Evolutionary conservation across 192 early-diverging fungal genomes (phyloP), one percentile per base, ranked within the genome.

Genomic region (Mortierella antarctica): DNA sequence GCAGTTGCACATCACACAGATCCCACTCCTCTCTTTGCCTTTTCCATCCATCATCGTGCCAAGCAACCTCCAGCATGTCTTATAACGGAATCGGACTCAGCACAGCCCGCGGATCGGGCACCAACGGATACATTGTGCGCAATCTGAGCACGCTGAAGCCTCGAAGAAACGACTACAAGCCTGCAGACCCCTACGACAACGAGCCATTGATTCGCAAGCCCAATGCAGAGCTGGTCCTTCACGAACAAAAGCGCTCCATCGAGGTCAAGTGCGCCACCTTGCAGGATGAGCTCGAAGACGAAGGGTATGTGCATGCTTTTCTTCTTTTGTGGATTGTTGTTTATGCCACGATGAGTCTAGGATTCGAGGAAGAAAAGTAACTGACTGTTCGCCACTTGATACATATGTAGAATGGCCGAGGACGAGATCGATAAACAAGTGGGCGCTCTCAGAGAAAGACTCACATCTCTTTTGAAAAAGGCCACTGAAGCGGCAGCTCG

Each of bases 91-190:
- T 95, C 54, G 94, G 94, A 20, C 87, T 95, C 13, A 81, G 87
- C 20, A 94, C 94, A 6, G 87, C 93, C 20, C 91, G 94, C 57
- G 94, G 94, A 15, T 93, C 87, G 56, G 98, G 98, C 46, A 99
- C 98, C 9, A 99, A 98, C 75, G 98, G 98, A 60, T 96, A 96
- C 82, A 94, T 99, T 8, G 94, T 96, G 51, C 92, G 94, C 42
- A 99, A 96, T 85, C 83, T 93, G 57, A 95, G 96, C 13, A 77
- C 85, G 31, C 82, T 98, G 45, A 85, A 88, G 64, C 79, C 89
- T 6, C 83, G 85, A n/a, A 83, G 73, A 15, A 80, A 73, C 12
- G 71, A 57, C 56, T 73, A 78, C 21, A 70, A 79, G 39, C 56
- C 66, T 48, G 71, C 67, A 6, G 62, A 83, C 59, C 61, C 63